Base-by-base conservation (phyloP, 1,284 basidiomycete species). In the Ceratobasidium sp. region DNA sequence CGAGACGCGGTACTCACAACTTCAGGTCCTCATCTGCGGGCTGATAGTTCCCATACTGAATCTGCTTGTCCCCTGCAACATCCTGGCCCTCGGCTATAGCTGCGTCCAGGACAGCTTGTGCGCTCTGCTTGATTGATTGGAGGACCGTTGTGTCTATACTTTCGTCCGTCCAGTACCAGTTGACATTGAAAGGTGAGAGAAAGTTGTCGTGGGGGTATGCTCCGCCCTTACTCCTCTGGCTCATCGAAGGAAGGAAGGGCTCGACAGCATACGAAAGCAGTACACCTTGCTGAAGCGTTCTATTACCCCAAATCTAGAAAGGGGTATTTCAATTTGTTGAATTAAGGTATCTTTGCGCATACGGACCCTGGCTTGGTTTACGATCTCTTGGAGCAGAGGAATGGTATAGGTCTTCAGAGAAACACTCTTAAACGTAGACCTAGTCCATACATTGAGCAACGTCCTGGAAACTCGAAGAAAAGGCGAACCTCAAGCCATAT, bases 11-110 rank as follows among this genome's bases (percentile, higher is more conserved):
- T 41, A 46, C 67, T 58, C 39, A 59, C 67, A 36, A 70, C 2
- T 28, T 23, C 16, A 70, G 23, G 18, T 58, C 28, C 30, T 70
- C 45, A 12, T 55, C n/a, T 5, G 53, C 67, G 10, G 41, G 16
- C 3, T 86, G 86, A 74, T 87, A 87, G 76, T 88, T 88, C 18
- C 82, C 81, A 75, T 90, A 88, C 57, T 84, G 61, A 21, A 72
- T 61, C 23, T 72, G 74, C 2, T 83, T 78, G 0, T 82, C 83
- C 30, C 80, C 76, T 0, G 74, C 76, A 34, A 84, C 60, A 71
- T 81, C 78, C 76, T 85, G 86, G 18, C 85, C 84, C 69, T 85
- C 80, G 23, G 74, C 76, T 12, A 82, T 71, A 0, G 83, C 84
- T 16, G 83, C 80, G 14, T 79, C 76, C 30, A 77, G 77, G 55